phyloP scores from a whole-genome alignment of 2,329 filamentous ascomycete genomes.

The Chalaropsis ovoidea region DNA sequence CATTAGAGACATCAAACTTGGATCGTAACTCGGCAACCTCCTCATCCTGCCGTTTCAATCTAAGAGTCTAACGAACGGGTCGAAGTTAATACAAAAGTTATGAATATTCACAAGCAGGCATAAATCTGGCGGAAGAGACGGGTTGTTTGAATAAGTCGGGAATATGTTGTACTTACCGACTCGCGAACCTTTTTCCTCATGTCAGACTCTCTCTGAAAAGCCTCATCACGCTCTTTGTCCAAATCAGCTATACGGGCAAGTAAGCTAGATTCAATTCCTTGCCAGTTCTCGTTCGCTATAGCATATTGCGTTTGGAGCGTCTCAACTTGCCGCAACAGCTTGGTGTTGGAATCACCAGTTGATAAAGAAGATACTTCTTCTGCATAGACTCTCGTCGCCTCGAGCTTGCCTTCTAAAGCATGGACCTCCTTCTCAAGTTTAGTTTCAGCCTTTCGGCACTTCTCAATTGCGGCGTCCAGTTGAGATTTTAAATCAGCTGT shows the following conservation, averaged over 20 bases:
- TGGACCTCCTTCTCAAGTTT: constrained; percentile 71
- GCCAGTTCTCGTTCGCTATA: constrained; percentile 93
- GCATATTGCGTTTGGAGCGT: constrained; percentile 92
- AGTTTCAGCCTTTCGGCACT: constrained; percentile 55
- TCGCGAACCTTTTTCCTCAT: constrained; percentile 84
- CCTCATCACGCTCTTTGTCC: constrained; percentile 86
- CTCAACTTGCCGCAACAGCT: constrained; percentile 86
- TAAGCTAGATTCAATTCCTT: constrained; percentile 82
- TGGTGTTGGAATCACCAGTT: constrained; percentile 74
- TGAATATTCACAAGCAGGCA: no score
- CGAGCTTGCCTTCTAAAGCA: constrained; percentile 77
- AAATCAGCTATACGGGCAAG: constrained; percentile 64
- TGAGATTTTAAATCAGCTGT: constrained; percentile 64
- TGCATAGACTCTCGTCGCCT: constrained; percentile 70
- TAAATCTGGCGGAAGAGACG: no score
- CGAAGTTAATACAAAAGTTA: not conserved
- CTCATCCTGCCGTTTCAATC: constrained; percentile 60
- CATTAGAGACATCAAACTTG: not conserved
- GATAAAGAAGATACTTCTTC: constrained; percentile 82
- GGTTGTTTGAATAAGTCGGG: no score
- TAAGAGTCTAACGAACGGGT: not conserved
- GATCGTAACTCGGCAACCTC: constrained; percentile 64
- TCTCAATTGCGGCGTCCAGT: constrained; percentile 61
- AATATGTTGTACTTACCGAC: constrained; percentile 45
- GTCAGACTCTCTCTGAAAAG: constrained; percentile 70